phyloP scores from a whole-genome alignment of 2,329 filamentous ascomycete species.

The Phoma herbarum region DNA sequence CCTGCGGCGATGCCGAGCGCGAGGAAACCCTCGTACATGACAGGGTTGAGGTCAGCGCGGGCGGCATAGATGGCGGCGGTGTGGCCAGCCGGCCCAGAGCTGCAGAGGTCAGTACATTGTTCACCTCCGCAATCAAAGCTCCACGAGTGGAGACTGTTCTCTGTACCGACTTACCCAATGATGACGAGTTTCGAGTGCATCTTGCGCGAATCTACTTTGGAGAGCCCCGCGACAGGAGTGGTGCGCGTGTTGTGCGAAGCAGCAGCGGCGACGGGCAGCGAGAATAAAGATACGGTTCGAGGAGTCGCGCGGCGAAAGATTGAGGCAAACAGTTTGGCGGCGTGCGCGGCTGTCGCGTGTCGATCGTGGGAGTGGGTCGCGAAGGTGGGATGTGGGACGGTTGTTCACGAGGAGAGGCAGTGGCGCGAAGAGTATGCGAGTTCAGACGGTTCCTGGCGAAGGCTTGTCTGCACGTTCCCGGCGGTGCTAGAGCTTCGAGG shows the following conservation, averaged over 20 bases:
- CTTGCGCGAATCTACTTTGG: constrained; percentile 59
- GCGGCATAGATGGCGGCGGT: constrained; percentile 97
- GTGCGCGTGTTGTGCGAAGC: constrained; percentile 71
- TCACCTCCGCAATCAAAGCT: constrained; percentile 25
- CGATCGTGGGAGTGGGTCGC: constrained; percentile 28
- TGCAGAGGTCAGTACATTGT: constrained; percentile 51
- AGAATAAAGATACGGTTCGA: constrained; percentile 75
- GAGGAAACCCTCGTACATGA: constrained; percentile 97
- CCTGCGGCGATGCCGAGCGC: constrained; percentile 96
- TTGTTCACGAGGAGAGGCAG: constrained; percentile 21
- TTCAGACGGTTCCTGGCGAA: background rate
- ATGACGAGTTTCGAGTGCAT: constrained; percentile 96
- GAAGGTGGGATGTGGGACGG: constrained; percentile 25
- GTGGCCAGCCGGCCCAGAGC: constrained; percentile 96
- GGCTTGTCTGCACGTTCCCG: constrained; percentile 16
- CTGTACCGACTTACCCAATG: constrained; percentile 43
- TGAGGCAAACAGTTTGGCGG: constrained; percentile 93
- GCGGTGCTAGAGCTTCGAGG: constrained; percentile 35
- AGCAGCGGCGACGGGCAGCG: constrained; percentile 76
- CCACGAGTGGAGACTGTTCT: constrained; percentile 54
- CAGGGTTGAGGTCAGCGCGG: constrained; percentile 91
- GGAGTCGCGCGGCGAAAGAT: constrained; percentile 72
- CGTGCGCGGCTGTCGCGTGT: constrained; percentile 46
- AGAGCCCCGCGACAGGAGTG: constrained; percentile 51
- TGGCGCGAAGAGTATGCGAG: constrained; percentile 11